Percentiles rank a stretch among this genome's conserved stretches.
Evolutionary conservation across 1,284 basidiomycete species (phyloP).

Genomic region (Malassezia cuniculi): DNA sequence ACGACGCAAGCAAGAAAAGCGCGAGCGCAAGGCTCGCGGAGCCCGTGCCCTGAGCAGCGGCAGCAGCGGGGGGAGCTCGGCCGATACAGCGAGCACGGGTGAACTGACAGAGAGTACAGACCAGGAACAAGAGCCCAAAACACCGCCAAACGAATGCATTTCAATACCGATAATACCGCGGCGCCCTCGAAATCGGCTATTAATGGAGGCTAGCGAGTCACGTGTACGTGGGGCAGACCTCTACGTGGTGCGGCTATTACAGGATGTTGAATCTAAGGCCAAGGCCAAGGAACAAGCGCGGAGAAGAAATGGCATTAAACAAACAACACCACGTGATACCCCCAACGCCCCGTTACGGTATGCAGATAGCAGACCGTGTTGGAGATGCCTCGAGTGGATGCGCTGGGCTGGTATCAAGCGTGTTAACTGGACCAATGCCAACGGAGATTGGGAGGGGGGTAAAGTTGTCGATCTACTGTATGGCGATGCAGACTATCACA

Average conservation of each 20-base stretch:
- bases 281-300: constrained; percentile 12
- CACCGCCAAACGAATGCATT: not conserved
- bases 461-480: constrained; percentile 15
- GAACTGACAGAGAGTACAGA: not conserved
- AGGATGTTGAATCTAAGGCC: constrained; percentile 17
- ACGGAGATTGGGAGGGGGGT: constrained; percentile 14
- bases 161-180: not conserved
- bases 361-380: constrained; percentile 18
- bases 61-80: constrained; percentile 3
- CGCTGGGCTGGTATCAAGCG: constrained; percentile 20
- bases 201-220: constrained; percentile 5
- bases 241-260: constrained; percentile 17
- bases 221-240: constrained; percentile 16
- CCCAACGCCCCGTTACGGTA: constrained; percentile 6
- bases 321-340: not conserved
- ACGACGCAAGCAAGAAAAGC: constrained; percentile 13
- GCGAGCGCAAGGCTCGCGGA: constrained; percentile 11
- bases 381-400: constrained; percentile 21
- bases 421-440: constrained; percentile 15
- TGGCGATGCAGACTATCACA: constrained; percentile 3
- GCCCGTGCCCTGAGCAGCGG: constrained; percentile 1
- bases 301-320: not conserved
- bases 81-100: not conserved
- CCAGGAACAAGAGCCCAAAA: not conserved
- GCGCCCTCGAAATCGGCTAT: not conserved